Evolutionary conservation across 306 rosid genomes (phyloP).

Genomic region (Casuarina equisetifolia): DNA sequence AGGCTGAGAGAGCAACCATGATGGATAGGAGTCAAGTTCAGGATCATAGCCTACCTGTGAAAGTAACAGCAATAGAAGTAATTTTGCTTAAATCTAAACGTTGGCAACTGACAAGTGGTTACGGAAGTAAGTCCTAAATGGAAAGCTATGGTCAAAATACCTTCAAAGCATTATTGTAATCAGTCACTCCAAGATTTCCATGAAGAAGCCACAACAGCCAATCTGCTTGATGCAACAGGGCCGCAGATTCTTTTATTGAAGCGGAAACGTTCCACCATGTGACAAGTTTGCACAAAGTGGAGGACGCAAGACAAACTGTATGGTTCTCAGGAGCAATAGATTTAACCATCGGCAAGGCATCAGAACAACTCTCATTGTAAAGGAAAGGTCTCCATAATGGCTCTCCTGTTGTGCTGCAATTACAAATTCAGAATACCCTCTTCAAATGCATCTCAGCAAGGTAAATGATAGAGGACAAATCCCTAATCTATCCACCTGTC

Average conservation of each 20-base stretch:
- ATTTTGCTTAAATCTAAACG: not conserved
- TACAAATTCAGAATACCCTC: conserved; percentile 31
- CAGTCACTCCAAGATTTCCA: conserved; percentile 83
- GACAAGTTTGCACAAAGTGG: conserved; percentile 86
- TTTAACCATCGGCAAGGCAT: conserved; percentile 71
- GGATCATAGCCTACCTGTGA: conserved; percentile 96
- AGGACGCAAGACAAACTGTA: conserved; percentile 83
- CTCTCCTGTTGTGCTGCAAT: conserved; percentile 71
- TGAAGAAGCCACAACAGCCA: conserved; percentile 96
- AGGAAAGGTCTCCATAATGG: conserved; percentile 73
- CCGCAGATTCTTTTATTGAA: conserved; percentile 49
- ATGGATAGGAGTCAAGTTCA: conserved; percentile 75
- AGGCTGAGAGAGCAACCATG: conserved; percentile 77
- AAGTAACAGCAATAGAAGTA: conserved; percentile 13
- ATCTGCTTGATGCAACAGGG: conserved; percentile 91
- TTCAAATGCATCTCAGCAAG: conserved; percentile 27
- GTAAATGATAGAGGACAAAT: conserved; percentile 20
- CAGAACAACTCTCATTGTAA: conserved; percentile 77
- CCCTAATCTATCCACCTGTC: conserved; percentile 51
- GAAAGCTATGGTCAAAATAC: conserved; percentile 27
- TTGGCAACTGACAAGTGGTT: not conserved
- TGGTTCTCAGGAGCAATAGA: conserved; percentile 89
- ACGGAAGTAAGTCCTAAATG: conserved; percentile 9
- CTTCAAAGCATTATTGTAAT: conserved; percentile 90
- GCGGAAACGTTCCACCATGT: conserved; percentile 72